phyloP scores from a whole-genome alignment of 495 filamentous ascomycete genomes.

The Immersiella caudata region DNA sequence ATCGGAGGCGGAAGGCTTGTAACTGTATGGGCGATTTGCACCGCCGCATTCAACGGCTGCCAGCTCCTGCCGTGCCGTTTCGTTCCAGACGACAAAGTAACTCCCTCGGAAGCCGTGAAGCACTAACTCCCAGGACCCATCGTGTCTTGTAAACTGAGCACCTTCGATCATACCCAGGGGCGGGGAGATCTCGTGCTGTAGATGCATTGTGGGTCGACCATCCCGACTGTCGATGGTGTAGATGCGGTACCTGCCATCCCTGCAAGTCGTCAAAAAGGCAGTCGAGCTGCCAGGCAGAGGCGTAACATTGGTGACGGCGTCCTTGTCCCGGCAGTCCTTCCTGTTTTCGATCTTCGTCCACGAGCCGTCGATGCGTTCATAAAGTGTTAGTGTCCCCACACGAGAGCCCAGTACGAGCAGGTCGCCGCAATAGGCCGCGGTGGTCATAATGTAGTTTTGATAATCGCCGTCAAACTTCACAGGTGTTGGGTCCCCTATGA shows the following conservation, averaged over 20 bases:
- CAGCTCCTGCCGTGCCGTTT: constrained; percentile 64
- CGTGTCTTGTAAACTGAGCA: constrained; percentile 55
- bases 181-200: constrained; percentile 52
- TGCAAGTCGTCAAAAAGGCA: constrained; percentile 67
- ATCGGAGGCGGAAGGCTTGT: constrained; percentile 46
- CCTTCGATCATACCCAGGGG: constrained; percentile 72
- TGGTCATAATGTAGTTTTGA: constrained; percentile 31
- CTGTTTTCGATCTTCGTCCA: constrained; percentile 22
- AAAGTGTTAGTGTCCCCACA: constrained; percentile 33
- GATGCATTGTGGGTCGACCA: constrained; percentile 19
- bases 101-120: constrained; percentile 80
- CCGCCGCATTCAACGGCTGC: constrained; percentile 79
- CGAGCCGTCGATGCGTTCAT: constrained; percentile 17
- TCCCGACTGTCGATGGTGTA: constrained; percentile 39
- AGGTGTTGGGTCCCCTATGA: constrained; percentile 18
- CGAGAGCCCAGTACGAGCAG: constrained; percentile 72
- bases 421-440: constrained; percentile 40
- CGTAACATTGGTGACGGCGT: constrained; percentile 71
- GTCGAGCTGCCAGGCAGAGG: constrained; percentile 33
- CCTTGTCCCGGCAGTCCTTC: constrained; percentile 56
- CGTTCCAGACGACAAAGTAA: constrained; percentile 79
- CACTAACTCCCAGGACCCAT: constrained; percentile 54
- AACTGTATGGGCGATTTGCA: constrained; percentile 72
- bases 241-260: constrained; percentile 74
- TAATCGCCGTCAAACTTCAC: constrained; percentile 11